Evolutionary conservation across 208 protist genomes (phyloP), one percentile per base, ranked within the genome.

Genomic region (Acanthamoeba culbertsoni): DNA sequence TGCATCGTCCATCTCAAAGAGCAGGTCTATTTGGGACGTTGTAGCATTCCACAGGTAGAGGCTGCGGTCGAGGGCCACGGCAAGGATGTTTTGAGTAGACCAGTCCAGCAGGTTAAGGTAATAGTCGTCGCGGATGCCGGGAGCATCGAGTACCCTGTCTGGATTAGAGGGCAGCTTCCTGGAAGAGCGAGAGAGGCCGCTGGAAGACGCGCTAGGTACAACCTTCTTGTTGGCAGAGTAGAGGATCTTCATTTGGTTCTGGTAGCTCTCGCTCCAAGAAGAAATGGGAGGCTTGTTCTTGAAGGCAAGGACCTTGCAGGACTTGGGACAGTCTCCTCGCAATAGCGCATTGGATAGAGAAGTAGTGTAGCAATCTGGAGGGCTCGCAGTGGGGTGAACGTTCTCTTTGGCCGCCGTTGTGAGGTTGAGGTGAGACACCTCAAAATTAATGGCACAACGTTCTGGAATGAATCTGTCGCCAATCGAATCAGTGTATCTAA

Each of bases 61-160:
- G 12, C 96, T 95, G 28, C 95, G 94, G 86, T 97, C 98, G n/a
- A 99, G 97, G 48, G 98, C 99, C 33, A 99, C 99, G 28, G 98
- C 98, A 14, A 99, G 95, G 8, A 98, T 77, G 93, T 98, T 98
- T 33, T 95, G 95, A 28, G 89, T 92, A 57, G 95, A 97, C 99
- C 99, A 99, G 96, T 99, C 99, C 4, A 99, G 96, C 10, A 99
- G 95, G 94, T 99, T 99, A 14, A 99, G 96, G 97, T 99, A 99
- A 93, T 99, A 99, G 97, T 99, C 99, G 92, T 99, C 99, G 68
- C 98, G 94, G 77, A 99, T 96, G 86, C 99, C 98, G 1, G 99
- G 99, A 35, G 99, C 99, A 95, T 99, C 99, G 1, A 99, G 96
- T 57, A 99, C 99, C 90, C 98, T 96, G 82, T 99, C 98, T 2